phyloP scores from a whole-genome alignment of 164 flowering plant genomes.

The Umbellularia californica region DNA sequence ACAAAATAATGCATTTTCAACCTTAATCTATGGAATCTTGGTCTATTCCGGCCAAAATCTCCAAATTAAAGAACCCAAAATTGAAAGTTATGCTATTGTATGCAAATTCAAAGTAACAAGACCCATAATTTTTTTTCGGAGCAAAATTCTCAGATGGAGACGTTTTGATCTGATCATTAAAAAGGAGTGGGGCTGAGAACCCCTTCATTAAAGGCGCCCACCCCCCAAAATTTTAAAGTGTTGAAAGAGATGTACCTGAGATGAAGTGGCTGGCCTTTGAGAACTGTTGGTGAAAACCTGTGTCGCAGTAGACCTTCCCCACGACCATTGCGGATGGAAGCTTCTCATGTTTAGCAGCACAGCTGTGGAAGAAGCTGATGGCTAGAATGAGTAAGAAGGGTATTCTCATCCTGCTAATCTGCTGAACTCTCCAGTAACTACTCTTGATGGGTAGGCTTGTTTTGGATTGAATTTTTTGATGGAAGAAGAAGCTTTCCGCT shows the following conservation, averaged over 20 bases:
- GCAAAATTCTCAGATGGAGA: too few species aligned
- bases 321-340: constrained; percentile 52
- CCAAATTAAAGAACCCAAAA: too few species aligned
- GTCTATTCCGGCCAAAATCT: too few species aligned
- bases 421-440: not conserved
- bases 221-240: too few species aligned
- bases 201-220: too few species aligned
- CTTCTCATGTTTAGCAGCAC: constrained; percentile 32
- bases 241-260: constrained; percentile 46
- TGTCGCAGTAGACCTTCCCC: constrained; percentile 78
- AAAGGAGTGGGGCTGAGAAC: too few species aligned
- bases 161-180: too few species aligned
- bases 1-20: too few species aligned
- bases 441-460: not conserved
- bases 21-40: too few species aligned
- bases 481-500: not conserved
- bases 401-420: not conserved
- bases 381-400: constrained; percentile 7
- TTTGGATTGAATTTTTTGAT: not conserved
- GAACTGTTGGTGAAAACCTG: constrained; percentile 54
- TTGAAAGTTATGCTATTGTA: too few species aligned
- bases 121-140: too few species aligned
- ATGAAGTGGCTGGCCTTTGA: constrained; percentile 59
- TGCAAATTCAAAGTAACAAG: too few species aligned
- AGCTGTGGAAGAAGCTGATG: constrained; percentile 20